phyloP scores from a whole-genome alignment of 2,329 filamentous ascomycete species.

The Penicillium expansum region DNA sequence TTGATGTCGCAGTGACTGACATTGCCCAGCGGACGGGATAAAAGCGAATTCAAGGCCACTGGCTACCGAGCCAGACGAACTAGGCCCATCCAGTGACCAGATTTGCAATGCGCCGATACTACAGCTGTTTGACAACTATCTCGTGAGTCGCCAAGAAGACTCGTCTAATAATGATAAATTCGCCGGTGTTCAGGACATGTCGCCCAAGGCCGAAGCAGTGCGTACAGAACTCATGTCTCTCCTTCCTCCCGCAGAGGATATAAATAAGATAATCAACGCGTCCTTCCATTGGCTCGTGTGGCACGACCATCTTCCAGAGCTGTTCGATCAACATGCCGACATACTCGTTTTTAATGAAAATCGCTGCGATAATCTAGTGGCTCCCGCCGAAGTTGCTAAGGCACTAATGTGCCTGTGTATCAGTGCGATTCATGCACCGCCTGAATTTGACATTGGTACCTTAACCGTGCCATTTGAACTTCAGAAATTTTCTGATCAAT shows the following conservation, averaged over 20 bases:
- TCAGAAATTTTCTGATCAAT: slow-evolving; percentile 46
- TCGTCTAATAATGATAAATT: slow-evolving; percentile 26
- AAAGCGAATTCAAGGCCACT: slow-evolving; percentile 4
- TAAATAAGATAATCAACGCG: slow-evolving; percentile 33
- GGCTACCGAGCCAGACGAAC: slow-evolving; percentile 19
- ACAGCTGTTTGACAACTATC: slow-evolving; percentile 40
- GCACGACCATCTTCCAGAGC: slow-evolving; percentile 35
- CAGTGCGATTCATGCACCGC: slow-evolving; percentile 43
- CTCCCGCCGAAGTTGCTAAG: slow-evolving; percentile 42
- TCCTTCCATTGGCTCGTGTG: slow-evolving; percentile 32
- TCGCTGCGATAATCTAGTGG: slow-evolving; percentile 20
- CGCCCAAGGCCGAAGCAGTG: slow-evolving; percentile 27
- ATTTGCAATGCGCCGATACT: slow-evolving; percentile 38
- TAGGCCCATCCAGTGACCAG: slow-evolving; percentile 25
- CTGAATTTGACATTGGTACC: slow-evolving; percentile 38
- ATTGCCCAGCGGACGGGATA: slow-evolving; percentile 1
- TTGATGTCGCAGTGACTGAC: background rate
- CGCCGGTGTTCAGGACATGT: slow-evolving; percentile 23
- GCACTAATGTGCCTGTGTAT: slow-evolving; percentile 47
- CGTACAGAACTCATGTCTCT: slow-evolving; percentile 31
- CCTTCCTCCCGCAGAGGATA: slow-evolving; percentile 34
- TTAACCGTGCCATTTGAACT: slow-evolving; percentile 40
- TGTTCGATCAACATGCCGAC: slow-evolving; percentile 19
- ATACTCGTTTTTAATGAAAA: slow-evolving; percentile 1
- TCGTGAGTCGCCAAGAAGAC: slow-evolving; percentile 34